Evolutionary conservation across 2,329 filamentous ascomycete genomes (phyloP).

Genomic region (Aspergillus sp.): DNA sequence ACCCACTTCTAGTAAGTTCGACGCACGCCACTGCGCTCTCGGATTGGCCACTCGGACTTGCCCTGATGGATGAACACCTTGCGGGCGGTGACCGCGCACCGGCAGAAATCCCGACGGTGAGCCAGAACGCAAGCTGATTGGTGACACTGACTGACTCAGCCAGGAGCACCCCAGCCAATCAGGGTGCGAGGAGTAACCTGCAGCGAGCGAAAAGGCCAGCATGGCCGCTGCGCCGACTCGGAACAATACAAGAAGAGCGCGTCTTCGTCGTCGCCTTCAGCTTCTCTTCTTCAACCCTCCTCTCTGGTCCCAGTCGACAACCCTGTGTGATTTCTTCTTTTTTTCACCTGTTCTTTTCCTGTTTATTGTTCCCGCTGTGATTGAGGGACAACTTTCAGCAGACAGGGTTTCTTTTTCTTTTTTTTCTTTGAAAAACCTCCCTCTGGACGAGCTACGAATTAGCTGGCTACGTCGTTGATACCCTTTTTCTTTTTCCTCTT

Average conservation of each 20-base stretch:
- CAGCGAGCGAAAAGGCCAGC: constrained; percentile 36
- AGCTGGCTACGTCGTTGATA: too few species aligned
- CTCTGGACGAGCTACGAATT: background rate
- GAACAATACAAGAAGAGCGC: constrained; percentile 25
- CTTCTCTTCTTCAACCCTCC: constrained; percentile 10
- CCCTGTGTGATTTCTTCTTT: constrained; percentile 12
- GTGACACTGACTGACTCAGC: constrained; percentile 19
- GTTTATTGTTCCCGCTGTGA: constrained; percentile 1
- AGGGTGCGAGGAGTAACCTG: constrained; percentile 31
- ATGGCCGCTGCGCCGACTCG: constrained; percentile 29
- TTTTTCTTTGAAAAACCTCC: background rate
- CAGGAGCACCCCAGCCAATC: constrained; percentile 24
- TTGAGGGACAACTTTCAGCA: background rate
- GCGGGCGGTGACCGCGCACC: constrained; percentile 8
- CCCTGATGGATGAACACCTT: constrained; percentile 1
- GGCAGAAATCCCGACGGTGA: constrained; percentile 14
- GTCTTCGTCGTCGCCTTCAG: constrained; percentile 5
- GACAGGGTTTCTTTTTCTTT: background rate
- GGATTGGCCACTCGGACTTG: constrained; percentile 2
- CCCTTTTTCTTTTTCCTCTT: constrained; percentile 1
- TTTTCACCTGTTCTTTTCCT: constrained; percentile 12
- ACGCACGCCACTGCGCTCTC: constrained; percentile 6
- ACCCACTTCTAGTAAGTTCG: constrained; percentile 25
- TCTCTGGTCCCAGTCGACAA: constrained; percentile 2
- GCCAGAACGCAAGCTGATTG: too few species aligned